Evolutionary conservation across 306 rosid genomes (phyloP), one percentile per base, ranked within the genome.

Genomic region (Lithocarpus polystachyus): DNA sequence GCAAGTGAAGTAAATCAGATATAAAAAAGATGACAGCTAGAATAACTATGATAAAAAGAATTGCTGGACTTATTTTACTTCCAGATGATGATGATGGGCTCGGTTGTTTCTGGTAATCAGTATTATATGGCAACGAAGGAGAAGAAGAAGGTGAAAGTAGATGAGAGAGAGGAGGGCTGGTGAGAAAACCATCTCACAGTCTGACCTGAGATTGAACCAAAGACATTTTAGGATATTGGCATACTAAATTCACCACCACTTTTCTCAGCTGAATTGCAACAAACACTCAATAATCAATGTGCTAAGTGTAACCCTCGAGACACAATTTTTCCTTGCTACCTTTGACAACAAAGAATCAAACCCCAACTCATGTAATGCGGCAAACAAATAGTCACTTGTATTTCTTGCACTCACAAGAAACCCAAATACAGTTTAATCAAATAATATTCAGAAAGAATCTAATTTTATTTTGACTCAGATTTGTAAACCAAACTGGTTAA

Each of bases 1-100:
- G 87, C 84, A 93, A 61, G 89, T 93, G 98, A 64, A 93, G 89
- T 26, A 88, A 52, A 56, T 90, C 91, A 13, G 92, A 86, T 64
- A 93, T 80, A 82, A 93, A 93, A 76, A 91, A 89, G 18, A 93
- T 78, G 71, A 89, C 74, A 68, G 96, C 98, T 29, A 91, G 48
- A 82, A 93, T 76, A 8, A 89, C 87, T 77, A 93, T 85, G 86
- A 93, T 90, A 67, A 93, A 81, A 61, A 90, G 71, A 76, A 93
- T 64, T 54, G 91, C 81, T 35, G 95, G 97, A 79, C 80, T 89
- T 71, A 93, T 79, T 82, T 82, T 92, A 57, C 79, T 86, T 56
- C 92, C 81, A 18, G 91, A 84, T 29, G 84, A 85, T 28, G 94
- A 89, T 61, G 86, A 43, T 54, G 83, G 75, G 77, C 74, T 73